Evolutionary conservation across 371 early-diverging fungal genomes (phyloP).

Genomic region (Gilbertella persicaria): DNA sequence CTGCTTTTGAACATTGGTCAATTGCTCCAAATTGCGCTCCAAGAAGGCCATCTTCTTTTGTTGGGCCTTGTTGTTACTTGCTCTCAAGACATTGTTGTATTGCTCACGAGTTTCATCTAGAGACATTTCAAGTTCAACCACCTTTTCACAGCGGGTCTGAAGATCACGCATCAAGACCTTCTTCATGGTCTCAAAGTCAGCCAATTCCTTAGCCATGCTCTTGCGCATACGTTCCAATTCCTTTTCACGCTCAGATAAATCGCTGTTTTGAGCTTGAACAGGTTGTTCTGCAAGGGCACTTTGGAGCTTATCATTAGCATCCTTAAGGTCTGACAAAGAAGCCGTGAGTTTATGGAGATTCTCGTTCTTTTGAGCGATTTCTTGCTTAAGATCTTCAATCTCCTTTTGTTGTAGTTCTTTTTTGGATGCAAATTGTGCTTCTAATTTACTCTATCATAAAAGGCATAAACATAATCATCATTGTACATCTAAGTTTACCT

Average conservation of each 20-base stretch:
- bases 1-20: slow-evolving; percentile 91
- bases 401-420: slow-evolving; percentile 75
- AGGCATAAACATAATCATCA: not conserved
- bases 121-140: slow-evolving; percentile 91
- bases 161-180: slow-evolving; percentile 95
- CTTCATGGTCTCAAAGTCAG: slow-evolving; percentile 96
- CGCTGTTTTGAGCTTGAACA: slow-evolving; percentile 13
- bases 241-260: slow-evolving; percentile 70
- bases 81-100: slow-evolving; percentile 80
- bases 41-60: slow-evolving; percentile 94
- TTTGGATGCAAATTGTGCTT: slow-evolving; percentile 14
- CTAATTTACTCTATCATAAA: slow-evolving; percentile 52
- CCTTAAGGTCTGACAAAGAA: slow-evolving; percentile 40
- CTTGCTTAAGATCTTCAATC: slow-evolving; percentile 71
- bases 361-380: slow-evolving; percentile 70
- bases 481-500: too few species aligned
- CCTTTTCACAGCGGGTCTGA: slow-evolving; percentile 94
- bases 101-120: slow-evolving; percentile 92
- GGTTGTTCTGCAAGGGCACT: slow-evolving; percentile 36
- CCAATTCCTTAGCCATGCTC: slow-evolving; percentile 87
- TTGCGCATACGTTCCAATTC: slow-evolving; percentile 88
- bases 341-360: slow-evolving; percentile 69
- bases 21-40: slow-evolving; percentile 93
- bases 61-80: slow-evolving; percentile 81
- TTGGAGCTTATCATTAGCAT: slow-evolving; percentile 20